A percentile compares a stretch with the other conserved stretches of the same genome.
Evolutionary conservation across 2,329 filamentous ascomycete species (phyloP).

Genomic region (Fulvia fulva): DNA sequence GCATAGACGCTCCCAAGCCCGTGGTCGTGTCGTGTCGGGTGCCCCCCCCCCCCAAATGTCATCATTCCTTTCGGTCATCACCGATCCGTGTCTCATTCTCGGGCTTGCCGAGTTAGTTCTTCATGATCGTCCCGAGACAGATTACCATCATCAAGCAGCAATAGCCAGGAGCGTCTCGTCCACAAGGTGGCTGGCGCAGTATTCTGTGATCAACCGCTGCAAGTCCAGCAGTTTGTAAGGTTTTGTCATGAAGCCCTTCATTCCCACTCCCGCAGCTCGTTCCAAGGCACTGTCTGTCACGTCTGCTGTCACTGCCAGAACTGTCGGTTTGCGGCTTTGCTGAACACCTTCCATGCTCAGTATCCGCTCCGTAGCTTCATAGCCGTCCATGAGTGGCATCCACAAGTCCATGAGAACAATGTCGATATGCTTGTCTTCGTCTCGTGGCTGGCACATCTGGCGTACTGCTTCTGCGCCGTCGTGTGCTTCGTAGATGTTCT

Average conservation of each 20-base stretch:
- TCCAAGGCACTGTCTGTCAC: conserved; percentile 61
- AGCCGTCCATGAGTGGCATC: conserved; percentile 73
- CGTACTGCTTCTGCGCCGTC: conserved; percentile 66
- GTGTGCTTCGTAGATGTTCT: conserved; percentile 59
- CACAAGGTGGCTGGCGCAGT: conserved; percentile 32
- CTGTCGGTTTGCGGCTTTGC: conserved; percentile 33
- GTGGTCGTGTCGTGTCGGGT: not conserved
- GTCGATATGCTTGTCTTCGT: conserved; percentile 47
- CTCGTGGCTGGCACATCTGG: conserved; percentile 44
- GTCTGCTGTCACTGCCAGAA: conserved; percentile 64
- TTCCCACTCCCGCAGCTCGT: conserved; percentile 58
- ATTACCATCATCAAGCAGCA: not conserved
- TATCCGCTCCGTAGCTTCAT: conserved; percentile 63
- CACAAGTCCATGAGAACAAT: conserved; percentile 71
- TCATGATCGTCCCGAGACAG: not conserved
- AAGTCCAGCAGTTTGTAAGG: conserved; percentile 62
- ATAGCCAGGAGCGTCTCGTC: not conserved
- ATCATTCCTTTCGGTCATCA: not conserved
- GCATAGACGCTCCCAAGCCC: not conserved
- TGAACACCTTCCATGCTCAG: conserved; percentile 44
- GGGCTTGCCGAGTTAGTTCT: not conserved
- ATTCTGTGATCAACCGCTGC: conserved; percentile 55
- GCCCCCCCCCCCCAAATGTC: not conserved
- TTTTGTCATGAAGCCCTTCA: conserved; percentile 67
- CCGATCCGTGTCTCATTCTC: conserved; percentile 2